Evolutionary conservation across 192 early-diverging fungal species (phyloP), one percentile per base, ranked within the genome.

Genomic region (Chytriomyces confervae): DNA sequence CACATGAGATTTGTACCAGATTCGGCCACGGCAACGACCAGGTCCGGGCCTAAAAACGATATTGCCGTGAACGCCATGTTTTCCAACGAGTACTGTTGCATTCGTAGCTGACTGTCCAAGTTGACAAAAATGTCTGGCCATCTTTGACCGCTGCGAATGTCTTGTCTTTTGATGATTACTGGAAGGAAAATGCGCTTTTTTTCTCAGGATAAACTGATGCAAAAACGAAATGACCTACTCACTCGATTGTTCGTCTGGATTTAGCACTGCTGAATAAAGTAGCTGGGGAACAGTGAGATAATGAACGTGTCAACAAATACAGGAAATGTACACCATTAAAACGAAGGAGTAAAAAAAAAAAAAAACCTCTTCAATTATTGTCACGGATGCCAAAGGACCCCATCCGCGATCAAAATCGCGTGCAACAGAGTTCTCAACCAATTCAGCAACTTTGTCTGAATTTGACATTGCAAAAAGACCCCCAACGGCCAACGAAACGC

Each of bases 401-500:
- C 24, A 45, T 67, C 24, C 24, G 36, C 6, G 13, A 29, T 20
- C 23, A 46, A 68, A 44, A 18, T 46, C 18, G 45, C n/a, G 16
- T 9, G 36, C 47, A 2, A 4, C 11, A n/a, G n/a, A 8, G 13
- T 50, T 8, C 36, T 13, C 27, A 29, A 6, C 49, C 47, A 44
- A 20, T 45, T 24, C 23, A 20, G 5, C 20, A 18, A 23, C 23
- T 16, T 9, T 29, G 49, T 16, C 51, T 27, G 11, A 45, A 50
- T 57, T 53, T 50, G 7, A 20, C 46, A 70, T 23, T 4, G 7
- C 47, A 50, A 18, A 70, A 20, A 48, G n/a, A n/a, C 27, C 50
- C 10, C 45, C 69, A 3, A 70, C 48, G 9, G 69, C 27, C 50
- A n/a, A 16, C 48, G 27, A 70, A 50, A 70, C 69, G 36, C 69